These are phyloP conservation scores for Boechera stricta DNA, from an alignment of 345 rosid species.

Conservation along the genomic window DNA sequence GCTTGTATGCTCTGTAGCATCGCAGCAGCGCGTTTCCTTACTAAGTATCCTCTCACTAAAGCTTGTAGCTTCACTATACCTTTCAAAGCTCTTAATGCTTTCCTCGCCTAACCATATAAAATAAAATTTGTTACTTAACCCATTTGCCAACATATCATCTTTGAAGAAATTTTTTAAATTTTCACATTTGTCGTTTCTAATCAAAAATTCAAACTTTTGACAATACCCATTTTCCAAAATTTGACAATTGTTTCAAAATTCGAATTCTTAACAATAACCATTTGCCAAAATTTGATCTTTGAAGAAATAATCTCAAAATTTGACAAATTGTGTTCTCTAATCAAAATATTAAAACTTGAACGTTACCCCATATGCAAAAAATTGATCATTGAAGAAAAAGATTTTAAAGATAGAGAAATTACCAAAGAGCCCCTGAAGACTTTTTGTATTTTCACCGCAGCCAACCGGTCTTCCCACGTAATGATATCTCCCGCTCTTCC, in stretches of 20 bases:
- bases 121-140: background rate
- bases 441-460: constrained; percentile 64
- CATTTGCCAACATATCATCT: background rate
- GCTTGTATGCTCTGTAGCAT: constrained; percentile 75
- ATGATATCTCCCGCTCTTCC: constrained; percentile 44
- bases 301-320: too few relatives aligned
- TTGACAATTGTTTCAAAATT: too few relatives aligned
- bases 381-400: background rate
- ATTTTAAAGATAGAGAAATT: constrained; percentile 23
- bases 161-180: background rate
- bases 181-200: too few relatives aligned
- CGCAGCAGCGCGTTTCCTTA: constrained; percentile 67
- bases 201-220: too few relatives aligned
- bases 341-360: too few relatives aligned
- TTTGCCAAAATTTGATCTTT: background rate
- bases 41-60: constrained; percentile 78
- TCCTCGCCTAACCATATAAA: constrained; percentile 60
- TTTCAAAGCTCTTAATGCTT: constrained; percentile 77
- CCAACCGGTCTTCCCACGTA: constrained; percentile 53
- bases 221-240: too few relatives aligned
- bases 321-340: too few relatives aligned
- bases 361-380: too few relatives aligned
- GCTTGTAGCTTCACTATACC: constrained; percentile 86
- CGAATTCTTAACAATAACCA: too few relatives aligned
- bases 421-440: constrained; percentile 74